These are phyloP conservation scores for Penicillium turbatum DNA, from an alignment of 495 filamentous ascomycete genomes.

Conservation along the genomic window DNA sequence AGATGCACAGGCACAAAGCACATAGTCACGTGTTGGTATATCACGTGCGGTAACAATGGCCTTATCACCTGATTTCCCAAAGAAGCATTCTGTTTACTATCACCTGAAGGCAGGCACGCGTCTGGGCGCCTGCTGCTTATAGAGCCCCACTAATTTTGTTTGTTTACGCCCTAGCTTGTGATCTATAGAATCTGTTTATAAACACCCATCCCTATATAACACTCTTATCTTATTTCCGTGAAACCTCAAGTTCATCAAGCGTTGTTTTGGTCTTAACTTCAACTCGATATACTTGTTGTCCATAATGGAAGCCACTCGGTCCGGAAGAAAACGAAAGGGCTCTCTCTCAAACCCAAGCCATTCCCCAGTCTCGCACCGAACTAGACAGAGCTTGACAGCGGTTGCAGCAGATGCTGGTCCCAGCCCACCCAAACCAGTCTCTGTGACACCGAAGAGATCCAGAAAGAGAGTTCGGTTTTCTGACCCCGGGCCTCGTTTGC, in stretches of 20 bases:
- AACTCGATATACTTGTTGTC: neutral
- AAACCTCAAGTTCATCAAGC: neutral
- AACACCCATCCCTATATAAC: neutral
- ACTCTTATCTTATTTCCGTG: neutral
- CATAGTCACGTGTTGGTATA: neutral
- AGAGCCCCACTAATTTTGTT: slow-evolving; percentile 22
- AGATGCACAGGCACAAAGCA: too few species aligned
- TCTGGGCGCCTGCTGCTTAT: slow-evolving; percentile 18
- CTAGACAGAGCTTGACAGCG: slow-evolving; percentile 10
- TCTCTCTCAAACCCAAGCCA: slow-evolving; percentile 16
- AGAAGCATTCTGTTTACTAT: slow-evolving; percentile 26
- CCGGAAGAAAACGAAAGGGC: slow-evolving; percentile 30
- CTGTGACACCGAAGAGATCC: slow-evolving; percentile 30
- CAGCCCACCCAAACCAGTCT: neutral
- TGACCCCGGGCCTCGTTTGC: slow-evolving; percentile 54
- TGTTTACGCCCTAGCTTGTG: slow-evolving; percentile 26
- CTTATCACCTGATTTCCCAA: slow-evolving; percentile 17
- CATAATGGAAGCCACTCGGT: slow-evolving; percentile 31
- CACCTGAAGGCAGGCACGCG: slow-evolving; percentile 14
- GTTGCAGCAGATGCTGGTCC: neutral
- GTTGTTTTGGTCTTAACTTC: neutral
- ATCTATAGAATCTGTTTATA: slow-evolving; percentile 21
- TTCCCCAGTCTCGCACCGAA: slow-evolving; percentile 23
- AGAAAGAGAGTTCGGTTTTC: slow-evolving; percentile 71
- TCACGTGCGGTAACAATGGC: neutral